These are phyloP conservation scores for Cordyceps cicadae DNA, from an alignment of 2,329 filamentous ascomycete genomes.

Conservation along the genomic window DNA sequence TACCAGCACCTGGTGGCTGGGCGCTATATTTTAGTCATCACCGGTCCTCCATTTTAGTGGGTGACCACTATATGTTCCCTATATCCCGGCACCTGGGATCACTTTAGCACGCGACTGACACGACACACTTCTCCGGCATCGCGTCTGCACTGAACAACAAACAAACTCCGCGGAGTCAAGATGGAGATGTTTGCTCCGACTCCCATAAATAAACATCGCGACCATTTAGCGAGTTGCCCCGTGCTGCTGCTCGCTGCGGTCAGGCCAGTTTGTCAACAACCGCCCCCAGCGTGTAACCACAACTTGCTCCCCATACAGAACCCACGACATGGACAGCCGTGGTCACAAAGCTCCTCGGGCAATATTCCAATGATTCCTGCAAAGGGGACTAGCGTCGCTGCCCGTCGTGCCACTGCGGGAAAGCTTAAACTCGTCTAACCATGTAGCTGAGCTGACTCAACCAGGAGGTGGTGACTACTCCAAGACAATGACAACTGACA, in stretches of 20 bases:
- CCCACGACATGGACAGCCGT: too few relatives aligned
- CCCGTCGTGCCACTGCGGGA: not conserved
- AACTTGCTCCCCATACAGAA: not conserved
- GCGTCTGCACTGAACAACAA: not conserved
- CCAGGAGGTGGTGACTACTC: not conserved
- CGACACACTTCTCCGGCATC: not conserved
- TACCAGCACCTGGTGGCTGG: not conserved
- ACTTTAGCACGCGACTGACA: conserved; percentile 10
- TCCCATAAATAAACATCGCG: not conserved
- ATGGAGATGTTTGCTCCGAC: not conserved
- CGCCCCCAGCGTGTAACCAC: not conserved
- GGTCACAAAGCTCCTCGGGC: not conserved
- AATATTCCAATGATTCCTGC: not conserved
- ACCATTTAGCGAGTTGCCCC: not conserved
- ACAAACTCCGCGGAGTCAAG: conserved; percentile 1
- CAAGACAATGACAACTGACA: not conserved
- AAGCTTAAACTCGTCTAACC: not conserved
- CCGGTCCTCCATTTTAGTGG: not conserved
- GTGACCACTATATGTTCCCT: not conserved
- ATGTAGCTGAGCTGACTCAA: not conserved
- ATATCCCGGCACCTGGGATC: not conserved
- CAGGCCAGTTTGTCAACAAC: not conserved
- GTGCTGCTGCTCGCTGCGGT: not conserved
- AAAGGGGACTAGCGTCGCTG: not conserved
- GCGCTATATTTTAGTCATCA: not conserved